Base-by-base conservation (phyloP, 192 early-diverging fungal species). In the Coemansia sp. region DNA sequence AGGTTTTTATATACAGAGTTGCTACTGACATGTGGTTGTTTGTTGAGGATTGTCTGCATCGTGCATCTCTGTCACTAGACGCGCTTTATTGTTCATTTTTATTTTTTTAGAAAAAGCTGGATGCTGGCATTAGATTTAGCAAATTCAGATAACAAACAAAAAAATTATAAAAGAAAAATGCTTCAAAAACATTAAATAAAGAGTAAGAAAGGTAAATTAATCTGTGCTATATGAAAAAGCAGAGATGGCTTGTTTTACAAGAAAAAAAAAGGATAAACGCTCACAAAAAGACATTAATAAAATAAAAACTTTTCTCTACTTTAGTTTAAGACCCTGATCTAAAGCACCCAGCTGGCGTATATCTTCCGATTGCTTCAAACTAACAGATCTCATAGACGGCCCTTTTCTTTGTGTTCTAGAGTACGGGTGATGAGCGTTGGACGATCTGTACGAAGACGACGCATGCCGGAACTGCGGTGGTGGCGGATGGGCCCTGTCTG, bases 321-420 rank as follows among this genome's bases (percentile, higher is more conserved):
- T 78, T 35, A 83, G 76, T 38, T 55, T 64, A 12, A 84, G 71
- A 35, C 73, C 66, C 54, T 78, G 81, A 62, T 84, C 81, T 3
- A 84, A 64, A 17, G 65, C 76, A 38, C 76, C 76, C 11, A 84
- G 43, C 56, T 78, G 76, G 3, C 81, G 76, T 28, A 75, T 72
- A 39, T 84, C 81, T 51, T 84, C 81, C 0, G 76, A 75, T 63
- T 84, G 81, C 39, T 73, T 75, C 9, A 84, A 39, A 52, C 81
- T 84, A 28, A 84, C 81, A 0, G 81, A 84, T n/a, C 81, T 70
- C 61, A 72, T 65, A 0, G 76, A 38, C n/a, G 75, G 81, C 4
- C 67, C 70, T 15, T 76, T 59, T 15, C 58, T 66, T 7, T 35
- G 20, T 17, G 37, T 28, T 28, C 81, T 53, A 60, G 66, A 61